Evolutionary conservation across 768 basidiomycete species (phyloP).

Genomic region (Pulveroboletus ravenelii): DNA sequence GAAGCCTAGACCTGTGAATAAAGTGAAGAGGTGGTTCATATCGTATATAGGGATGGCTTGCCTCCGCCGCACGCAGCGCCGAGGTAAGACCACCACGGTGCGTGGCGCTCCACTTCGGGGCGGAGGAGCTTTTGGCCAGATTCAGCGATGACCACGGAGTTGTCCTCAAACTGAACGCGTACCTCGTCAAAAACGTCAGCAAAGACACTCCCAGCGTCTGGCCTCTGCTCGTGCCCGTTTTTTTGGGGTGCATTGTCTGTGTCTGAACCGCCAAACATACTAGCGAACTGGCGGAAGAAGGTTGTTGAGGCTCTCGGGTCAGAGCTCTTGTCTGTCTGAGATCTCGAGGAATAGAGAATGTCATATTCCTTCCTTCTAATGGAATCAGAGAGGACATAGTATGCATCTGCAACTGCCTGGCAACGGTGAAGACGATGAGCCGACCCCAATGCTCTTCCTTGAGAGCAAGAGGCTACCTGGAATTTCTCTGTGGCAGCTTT

Average conservation of each 20-base stretch:
- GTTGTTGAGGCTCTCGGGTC: conserved; percentile 64
- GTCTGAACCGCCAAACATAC: conserved; percentile 54
- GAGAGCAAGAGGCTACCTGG: conserved; percentile 46
- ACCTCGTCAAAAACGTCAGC: conserved; percentile 92
- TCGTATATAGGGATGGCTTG: conserved; percentile 14
- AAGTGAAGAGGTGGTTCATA: conserved; percentile 32
- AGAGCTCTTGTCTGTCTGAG: conserved; percentile 45
- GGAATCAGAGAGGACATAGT: conserved; percentile 86
- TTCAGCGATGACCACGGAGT: neutral
- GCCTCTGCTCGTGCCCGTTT: conserved; percentile 41
- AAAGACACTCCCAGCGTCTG: conserved; percentile 78
- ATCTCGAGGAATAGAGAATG: conserved; percentile 51
- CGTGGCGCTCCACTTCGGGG: conserved; percentile 71
- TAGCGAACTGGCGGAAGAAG: conserved; percentile 75
- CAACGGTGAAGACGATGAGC: neutral
- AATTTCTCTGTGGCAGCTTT: conserved; percentile 77
- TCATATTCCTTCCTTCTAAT: conserved; percentile 72
- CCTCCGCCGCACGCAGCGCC: conserved; percentile 69
- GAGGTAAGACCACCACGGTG: conserved; percentile 71
- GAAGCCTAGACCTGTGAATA: conserved; percentile 30
- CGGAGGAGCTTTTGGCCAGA: conserved; percentile 59
- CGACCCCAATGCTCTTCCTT: neutral
- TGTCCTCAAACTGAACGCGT: conserved; percentile 11
- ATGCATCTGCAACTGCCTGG: conserved; percentile 84
- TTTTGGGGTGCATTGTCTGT: conserved; percentile 28